Evolutionary conservation across 2,329 filamentous ascomycete genomes (phyloP), one percentile per base, ranked within the genome.

Genomic region (Teratosphaeriaceae sp.): DNA sequence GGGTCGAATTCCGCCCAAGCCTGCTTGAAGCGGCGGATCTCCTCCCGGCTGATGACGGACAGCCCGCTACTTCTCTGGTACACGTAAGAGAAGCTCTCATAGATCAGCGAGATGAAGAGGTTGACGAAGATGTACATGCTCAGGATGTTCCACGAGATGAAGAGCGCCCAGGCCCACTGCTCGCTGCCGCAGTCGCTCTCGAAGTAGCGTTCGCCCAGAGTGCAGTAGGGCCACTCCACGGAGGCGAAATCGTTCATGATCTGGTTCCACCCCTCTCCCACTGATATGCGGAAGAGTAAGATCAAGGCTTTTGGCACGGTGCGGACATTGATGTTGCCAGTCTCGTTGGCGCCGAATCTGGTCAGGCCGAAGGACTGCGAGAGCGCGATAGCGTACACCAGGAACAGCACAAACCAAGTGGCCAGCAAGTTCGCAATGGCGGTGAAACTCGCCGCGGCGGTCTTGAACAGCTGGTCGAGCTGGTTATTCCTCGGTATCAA

Each of bases 61-160:
- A 96, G 76, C n/a, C 88, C 88, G 58, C 86, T 95, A 47, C 90
- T 96, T 50, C 88, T 80, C 68, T 98, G 94, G 63, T 97, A 98
- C 50, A 98, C 92, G 59, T 98, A 98, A 63, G 88, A 95, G 74
- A 98, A 98, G 67, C 89, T 97, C 70, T 98, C 92, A 68, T 94
- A 98, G 55, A 98, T 98, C 63, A 98, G 80, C 38, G 92, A 98
- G 46, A 98, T 90, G 65, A 98, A 98, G 61, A 98, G 71, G 60
- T 90, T 96, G 60, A 97, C 90, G 59, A 98, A 98, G 58, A 98
- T 94, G 68, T 98, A 98, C 92, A 98, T 98, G 84, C 90, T 97
- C 66, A 98, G 77, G 57, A 98, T 90, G 70, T 98, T 98, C 92
- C 92, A 98, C 3, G 84, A 80, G 45, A 97, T 88, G 70, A 98